Conservation (phyloP, 345 rosid species). For the Odontarrhena argentea region DNA sequence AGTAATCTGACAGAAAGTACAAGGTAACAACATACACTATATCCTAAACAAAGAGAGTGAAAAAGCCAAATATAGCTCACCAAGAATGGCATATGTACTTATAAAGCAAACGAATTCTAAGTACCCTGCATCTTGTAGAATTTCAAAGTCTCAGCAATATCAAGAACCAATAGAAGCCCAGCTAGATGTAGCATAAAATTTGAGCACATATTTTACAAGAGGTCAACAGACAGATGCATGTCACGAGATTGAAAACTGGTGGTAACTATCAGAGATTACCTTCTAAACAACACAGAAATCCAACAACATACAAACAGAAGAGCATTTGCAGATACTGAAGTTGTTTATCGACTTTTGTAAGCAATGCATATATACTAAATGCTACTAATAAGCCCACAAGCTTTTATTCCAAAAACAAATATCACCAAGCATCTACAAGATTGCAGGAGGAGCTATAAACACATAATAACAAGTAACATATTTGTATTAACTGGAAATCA, state of each 20-base stretch:
- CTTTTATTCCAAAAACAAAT: too few relatives aligned
- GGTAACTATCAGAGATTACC: neutral
- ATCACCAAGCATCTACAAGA: too few relatives aligned
- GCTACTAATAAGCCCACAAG: too few relatives aligned
- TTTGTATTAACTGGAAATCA: too few relatives aligned
- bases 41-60: too few relatives aligned
- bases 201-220: neutral
- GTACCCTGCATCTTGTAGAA: slow-evolving; percentile 7
- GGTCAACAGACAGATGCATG: neutral
- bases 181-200: neutral
- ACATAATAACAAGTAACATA: too few relatives aligned
- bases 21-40: neutral
- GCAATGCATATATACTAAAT: too few relatives aligned
- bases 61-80: too few relatives aligned
- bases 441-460: too few relatives aligned
- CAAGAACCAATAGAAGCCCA: slow-evolving; percentile 1
- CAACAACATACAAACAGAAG: neutral
- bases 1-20: neutral
- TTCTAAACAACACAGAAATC: slow-evolving; percentile 1
- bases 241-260: neutral
- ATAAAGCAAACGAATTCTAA: neutral
- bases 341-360: too few relatives aligned
- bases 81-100: too few relatives aligned
- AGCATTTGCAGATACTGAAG: slow-evolving; percentile 17
- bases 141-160: slow-evolving; percentile 1